These are phyloP conservation scores for Discostella pseudostelligera DNA, from an alignment of 108 stramenopile species.

Conservation along the genomic window DNA sequence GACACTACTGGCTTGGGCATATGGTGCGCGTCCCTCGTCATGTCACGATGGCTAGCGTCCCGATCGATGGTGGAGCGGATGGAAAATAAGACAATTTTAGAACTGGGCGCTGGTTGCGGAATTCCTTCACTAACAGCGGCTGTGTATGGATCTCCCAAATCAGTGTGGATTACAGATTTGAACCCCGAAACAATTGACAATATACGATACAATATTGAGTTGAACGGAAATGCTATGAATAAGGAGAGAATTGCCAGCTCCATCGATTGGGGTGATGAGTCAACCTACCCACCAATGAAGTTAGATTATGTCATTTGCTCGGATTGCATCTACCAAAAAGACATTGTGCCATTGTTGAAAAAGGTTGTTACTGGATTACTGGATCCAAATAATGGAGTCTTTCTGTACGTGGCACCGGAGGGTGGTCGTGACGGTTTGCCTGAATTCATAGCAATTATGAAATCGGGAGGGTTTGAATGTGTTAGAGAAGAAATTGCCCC, in stretches of 20 bases:
- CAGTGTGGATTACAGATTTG: conserved; percentile 72
- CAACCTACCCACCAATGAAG: conserved; percentile 64
- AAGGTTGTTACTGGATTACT: conserved; percentile 62
- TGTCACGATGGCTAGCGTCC: conserved; percentile 78
- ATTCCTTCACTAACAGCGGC: conserved; percentile 60
- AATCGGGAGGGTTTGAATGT: conserved; percentile 31
- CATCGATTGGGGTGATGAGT: conserved; percentile 82
- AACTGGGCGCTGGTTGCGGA: conserved; percentile 87
- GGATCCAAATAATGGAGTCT: conserved; percentile 26
- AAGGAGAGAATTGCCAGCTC: conserved; percentile 17
- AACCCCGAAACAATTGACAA: conserved; percentile 79
- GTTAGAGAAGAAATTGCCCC: conserved; percentile 18
- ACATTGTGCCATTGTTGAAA: conserved; percentile 72
- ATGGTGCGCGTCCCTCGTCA: conserved; percentile 79
- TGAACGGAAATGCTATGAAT: conserved; percentile 38
- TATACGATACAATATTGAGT: conserved; percentile 65
- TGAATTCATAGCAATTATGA: conserved; percentile 63
- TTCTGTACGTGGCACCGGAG: conserved; percentile 65
- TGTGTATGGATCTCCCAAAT: conserved; percentile 24
- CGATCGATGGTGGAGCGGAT: conserved; percentile 29
- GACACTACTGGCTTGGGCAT: conserved; percentile 88
- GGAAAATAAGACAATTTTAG: conserved; percentile 50
- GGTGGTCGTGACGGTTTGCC: conserved; percentile 62
- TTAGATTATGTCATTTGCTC: conserved; percentile 80
- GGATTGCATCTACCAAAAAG: conserved; percentile 84